Evolutionary conservation across 371 early-diverging fungal species (phyloP), one percentile per base, ranked within the genome.

Genomic region (Haplosporangium sp.): DNA sequence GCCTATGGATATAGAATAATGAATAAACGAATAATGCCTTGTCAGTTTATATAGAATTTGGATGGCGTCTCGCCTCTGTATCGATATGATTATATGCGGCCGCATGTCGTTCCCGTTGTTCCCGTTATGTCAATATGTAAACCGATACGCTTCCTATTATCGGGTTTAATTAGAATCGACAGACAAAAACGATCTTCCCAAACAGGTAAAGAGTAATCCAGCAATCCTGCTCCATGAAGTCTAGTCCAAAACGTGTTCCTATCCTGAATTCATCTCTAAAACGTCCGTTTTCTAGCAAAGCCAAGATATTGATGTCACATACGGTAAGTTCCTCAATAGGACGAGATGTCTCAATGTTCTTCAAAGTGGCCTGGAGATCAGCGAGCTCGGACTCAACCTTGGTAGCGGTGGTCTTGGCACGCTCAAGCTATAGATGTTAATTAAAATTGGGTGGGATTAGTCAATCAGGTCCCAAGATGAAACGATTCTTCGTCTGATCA

Each of bases 291-390:
- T 15, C 47, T 15, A 0, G 15, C 3, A 15, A 3, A 50, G 2
- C 17, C 37, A 42, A 38, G 34, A 48, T 11, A 9, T 34, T 9
- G 55, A 63, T 2, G 20, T 61, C 52, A 88, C 90, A 58, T 88
- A 96, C 96, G n/a, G 96, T 97, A 65, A 97, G 90, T 83, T 97
- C 92, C 67, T 97, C 96, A 69, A 97, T 89, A 64, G 98, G 98
- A 72, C 98, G 93, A 58, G 98, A 95, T 64, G 87, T 87, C 84
- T 97, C 95, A 77, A 98, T 98, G 93, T 97, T 95, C 84, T 85
- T 90, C 69, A 97, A 88, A 56, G 98, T 95, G 66, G 92, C 94
- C 73, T 94, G 89, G 65, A 98, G 92, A 71, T 97, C 96, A 67
- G 88, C 87, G 67, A 98, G 88, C 85, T 97, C 96, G 17, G 84